Evolutionary conservation across 2,329 filamentous ascomycete species (phyloP), one percentile per base, ranked within the genome.

Genomic region (Emmonsiellopsis sp.): DNA sequence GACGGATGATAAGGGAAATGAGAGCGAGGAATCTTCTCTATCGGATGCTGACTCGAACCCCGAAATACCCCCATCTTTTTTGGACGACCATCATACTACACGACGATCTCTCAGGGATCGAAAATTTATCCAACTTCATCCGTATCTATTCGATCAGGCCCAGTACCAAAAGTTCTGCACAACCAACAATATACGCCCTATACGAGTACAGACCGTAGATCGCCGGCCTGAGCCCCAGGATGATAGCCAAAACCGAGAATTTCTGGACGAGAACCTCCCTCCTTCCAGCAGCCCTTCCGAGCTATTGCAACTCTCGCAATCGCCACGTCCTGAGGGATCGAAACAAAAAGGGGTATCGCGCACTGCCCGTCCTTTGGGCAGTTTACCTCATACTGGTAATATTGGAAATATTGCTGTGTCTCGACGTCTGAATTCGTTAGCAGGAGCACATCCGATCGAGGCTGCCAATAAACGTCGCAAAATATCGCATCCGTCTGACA

Each of bases 61-160:
- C n/a, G 55, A 55, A 13, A 67, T 64, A 2, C 42, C 55, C 20
- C 46, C 26, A 7, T 42, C 32, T 32, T 31, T 42, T 37, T 38
- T 42, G 42, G 40, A 49, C 35, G 44, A 49, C 7, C 31, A 26
- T 32, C 60, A 34, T 64, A 26, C 20, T 5, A 26, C 64, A 13
- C 41, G 65, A 54, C 65, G 70, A 53, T 63, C 62, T 3, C 61
- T 77, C 20, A 66, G 75, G 50, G 66, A 73, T 53, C 70, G 75
- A 40, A 75, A 74, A 58, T 69, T 73, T 7, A 76, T 76, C 48
- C 75, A 78, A 52, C 56, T 76, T 31, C 73, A 77, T 56, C 75
- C 75, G 1, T 78, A 77, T 54, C 61, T 70, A 0, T 58, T 76
- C 13, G 75, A 78, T 56, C 65, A 70, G 55, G 73, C 73, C 7